Conservation (phyloP, 2,329 filamentous ascomycete species). For the Pseudocercospora cruenta region DNA sequence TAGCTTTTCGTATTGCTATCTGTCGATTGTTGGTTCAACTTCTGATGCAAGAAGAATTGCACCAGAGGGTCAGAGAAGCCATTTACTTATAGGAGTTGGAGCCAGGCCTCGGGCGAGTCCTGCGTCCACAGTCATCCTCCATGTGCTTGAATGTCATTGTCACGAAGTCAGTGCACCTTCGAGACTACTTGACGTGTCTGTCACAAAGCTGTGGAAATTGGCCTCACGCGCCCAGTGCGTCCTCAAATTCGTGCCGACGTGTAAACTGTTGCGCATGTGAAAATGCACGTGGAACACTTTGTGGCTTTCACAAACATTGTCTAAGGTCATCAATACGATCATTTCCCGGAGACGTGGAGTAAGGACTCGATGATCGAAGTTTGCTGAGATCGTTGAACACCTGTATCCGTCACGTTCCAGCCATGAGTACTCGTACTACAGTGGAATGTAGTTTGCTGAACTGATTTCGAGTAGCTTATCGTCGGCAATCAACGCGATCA, state of each 20-base stretch:
- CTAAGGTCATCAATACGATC: not conserved
- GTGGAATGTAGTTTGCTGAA: not conserved
- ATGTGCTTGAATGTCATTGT: not conserved
- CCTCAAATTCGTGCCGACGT: not conserved
- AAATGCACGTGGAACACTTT: not conserved
- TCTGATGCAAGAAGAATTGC: not conserved
- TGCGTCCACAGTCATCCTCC: not conserved
- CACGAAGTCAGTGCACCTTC: not conserved
- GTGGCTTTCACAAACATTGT: not conserved
- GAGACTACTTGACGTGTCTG: not conserved
- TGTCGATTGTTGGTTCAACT: not conserved
- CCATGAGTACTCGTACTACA: not conserved
- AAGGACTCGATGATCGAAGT: not conserved
- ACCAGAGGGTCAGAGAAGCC: not conserved
- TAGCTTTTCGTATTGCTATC: not conserved
- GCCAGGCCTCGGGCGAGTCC: not conserved
- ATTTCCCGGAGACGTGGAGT: not conserved
- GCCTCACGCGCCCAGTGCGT: not conserved
- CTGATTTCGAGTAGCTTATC: not conserved
- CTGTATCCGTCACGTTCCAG: not conserved
- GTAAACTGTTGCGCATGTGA: not conserved
- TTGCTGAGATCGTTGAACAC: not conserved
- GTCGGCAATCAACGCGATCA: not conserved
- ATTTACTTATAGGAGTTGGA: slow-evolving; percentile 1
- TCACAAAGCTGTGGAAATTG: not conserved